Base-by-base conservation (phyloP, 371 early-diverging fungal genomes). In the Thermomucor indicae-seudaticae region DNA sequence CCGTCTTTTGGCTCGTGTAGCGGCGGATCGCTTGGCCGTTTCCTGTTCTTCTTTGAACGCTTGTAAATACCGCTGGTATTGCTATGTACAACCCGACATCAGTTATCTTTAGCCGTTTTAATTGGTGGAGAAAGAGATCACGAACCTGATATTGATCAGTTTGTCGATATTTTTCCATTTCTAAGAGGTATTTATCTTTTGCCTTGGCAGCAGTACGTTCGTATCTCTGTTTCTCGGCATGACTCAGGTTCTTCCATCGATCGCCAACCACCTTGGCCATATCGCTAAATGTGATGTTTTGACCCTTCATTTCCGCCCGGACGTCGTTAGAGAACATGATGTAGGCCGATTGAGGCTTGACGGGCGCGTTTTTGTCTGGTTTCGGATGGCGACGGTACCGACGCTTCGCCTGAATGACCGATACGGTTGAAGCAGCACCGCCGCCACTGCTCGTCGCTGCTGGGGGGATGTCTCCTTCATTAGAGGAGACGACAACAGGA, bases 321-420 rank as follows among this genome's bases (percentile, higher is more conserved):
- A 72, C 65, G 24, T 67, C 50, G 38, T 75, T 75, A 2, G 79
- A 69, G 44, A 77, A 77, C 68, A 73, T 68, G 23, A 81, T 72
- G 49, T 81, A 81, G 7, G 81, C 81, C 5, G 81, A 79, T 4
- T 64, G 63, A 0, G 81, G 81, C 28, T 81, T 81, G 6, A 60
- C 52, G 12, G 81, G 81, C 1, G 75, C 79, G 46, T 79, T 65
- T 24, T 67, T 64, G 46, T 81, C 81, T 4, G 65, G 60, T 42
- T 78, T 79, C 5, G 81, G 75, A 46, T 77, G 79, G 7, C 81
- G 66, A 38, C 69, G 55, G 35, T 81, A 79, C 39, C 74, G 70
- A 23, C 81, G 48, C 43, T 53, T 44, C 14, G 48, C 49, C 30
- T 43, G 34, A n/a, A n/a, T n/a, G n/a, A n/a, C n/a, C n/a, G n/a